These are phyloP conservation scores for Lizonia empirigonia DNA, from an alignment of 2,329 filamentous ascomycete species.

Conservation along the genomic window DNA sequence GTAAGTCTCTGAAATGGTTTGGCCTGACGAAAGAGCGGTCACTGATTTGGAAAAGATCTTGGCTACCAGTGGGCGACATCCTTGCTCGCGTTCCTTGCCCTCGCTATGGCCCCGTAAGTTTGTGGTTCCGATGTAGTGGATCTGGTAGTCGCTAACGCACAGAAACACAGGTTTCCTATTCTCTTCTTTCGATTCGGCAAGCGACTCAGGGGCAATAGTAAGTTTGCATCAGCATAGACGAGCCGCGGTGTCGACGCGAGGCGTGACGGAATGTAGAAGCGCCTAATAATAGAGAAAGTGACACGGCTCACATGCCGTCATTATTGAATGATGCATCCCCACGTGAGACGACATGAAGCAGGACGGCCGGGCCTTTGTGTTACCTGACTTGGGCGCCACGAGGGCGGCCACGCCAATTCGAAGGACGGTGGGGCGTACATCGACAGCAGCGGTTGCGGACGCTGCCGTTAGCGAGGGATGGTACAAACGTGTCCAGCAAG, in stretches of 20 bases:
- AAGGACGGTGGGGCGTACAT: slow-evolving; percentile 33
- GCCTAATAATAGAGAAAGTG: slow-evolving; percentile 44
- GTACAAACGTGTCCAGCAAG: slow-evolving; percentile 35
- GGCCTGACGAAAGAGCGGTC: slow-evolving; percentile 51
- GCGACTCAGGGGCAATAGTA: slow-evolving; percentile 54
- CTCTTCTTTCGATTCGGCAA: slow-evolving; percentile 58
- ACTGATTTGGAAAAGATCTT: slow-evolving; percentile 50
- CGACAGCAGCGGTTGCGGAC: slow-evolving; percentile 30
- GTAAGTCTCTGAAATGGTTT: slow-evolving; percentile 48
- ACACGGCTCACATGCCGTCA: slow-evolving; percentile 43
- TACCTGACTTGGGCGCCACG: slow-evolving; percentile 42
- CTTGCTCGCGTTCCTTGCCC: slow-evolving; percentile 55
- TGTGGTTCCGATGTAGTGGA: slow-evolving; percentile 33
- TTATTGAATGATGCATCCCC: slow-evolving; percentile 39
- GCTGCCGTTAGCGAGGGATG: slow-evolving; percentile 31
- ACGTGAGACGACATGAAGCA: slow-evolving; percentile 47
- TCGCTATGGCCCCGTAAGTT: slow-evolving; percentile 56
- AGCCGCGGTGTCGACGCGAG: slow-evolving; percentile 13
- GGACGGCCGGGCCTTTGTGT: slow-evolving; percentile 36
- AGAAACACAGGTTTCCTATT: slow-evolving; percentile 49
- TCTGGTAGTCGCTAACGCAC: slow-evolving; percentile 40
- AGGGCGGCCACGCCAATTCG: slow-evolving; percentile 43
- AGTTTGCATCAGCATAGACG: slow-evolving; percentile 52
- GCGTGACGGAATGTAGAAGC: slow-evolving; percentile 21
- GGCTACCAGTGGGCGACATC: slow-evolving; percentile 59